phyloP scores from a whole-genome alignment of 2,329 filamentous ascomycete species.

The Microsporum audouinii region DNA sequence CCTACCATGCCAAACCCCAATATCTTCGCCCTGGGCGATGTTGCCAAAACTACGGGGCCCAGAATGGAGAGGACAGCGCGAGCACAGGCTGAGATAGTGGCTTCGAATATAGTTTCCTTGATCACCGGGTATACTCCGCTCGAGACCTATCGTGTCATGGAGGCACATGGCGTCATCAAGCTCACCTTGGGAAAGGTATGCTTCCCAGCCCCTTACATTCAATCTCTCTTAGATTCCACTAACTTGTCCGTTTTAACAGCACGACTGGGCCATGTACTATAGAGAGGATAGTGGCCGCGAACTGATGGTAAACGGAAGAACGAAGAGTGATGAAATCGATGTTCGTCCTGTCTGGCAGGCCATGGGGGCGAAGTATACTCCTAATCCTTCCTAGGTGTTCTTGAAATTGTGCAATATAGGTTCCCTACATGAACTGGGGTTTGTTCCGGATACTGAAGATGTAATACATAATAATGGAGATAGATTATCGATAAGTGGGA shows the following conservation, averaged over 20 bases:
- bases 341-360: background rate
- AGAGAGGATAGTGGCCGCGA: slow-evolving; percentile 4
- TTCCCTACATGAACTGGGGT: no score
- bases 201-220: background rate
- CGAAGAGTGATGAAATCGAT: background rate
- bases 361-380: background rate
- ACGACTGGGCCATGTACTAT: slow-evolving; percentile 4
- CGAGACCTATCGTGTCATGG: slow-evolving; percentile 34
- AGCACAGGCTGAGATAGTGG: slow-evolving; percentile 43
- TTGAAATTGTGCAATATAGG: background rate
- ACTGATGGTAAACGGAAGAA: slow-evolving; percentile 5
- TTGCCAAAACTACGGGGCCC: slow-evolving; percentile 41
- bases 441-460: no score
- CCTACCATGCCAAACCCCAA: slow-evolving; percentile 24
- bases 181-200: slow-evolving; percentile 44
- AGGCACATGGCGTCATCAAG: slow-evolving; percentile 43
- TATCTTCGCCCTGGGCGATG: slow-evolving; percentile 53
- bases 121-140: slow-evolving; percentile 33
- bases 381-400: background rate
- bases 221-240: background rate
- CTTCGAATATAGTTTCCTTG: slow-evolving; percentile 43
- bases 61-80: slow-evolving; percentile 45
- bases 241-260: background rate
- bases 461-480: no score
- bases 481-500: no score